These are phyloP conservation scores for Silene uniflora DNA, from an alignment of 148 eudicot genomes.

Conservation along the genomic window DNA sequence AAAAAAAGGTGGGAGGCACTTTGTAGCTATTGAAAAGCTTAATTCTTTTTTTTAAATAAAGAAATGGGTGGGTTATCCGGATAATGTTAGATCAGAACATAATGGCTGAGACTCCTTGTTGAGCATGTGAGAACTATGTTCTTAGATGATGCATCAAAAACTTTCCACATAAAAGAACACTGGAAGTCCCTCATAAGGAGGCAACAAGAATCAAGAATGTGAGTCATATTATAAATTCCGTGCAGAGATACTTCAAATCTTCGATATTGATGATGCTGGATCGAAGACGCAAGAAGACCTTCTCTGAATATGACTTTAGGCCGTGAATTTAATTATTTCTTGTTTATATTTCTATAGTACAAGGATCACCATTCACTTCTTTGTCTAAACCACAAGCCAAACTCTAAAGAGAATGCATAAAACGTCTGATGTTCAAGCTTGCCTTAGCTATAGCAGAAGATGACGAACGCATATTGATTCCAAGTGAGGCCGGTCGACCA, in stretches of 20 bases:
- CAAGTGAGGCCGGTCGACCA: constrained; percentile 53
- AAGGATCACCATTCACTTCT: constrained; percentile 36
- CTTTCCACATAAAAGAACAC: constrained; percentile 20
- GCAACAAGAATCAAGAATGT: constrained; percentile 20
- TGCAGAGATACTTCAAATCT: constrained; percentile 14
- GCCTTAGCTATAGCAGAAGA: constrained; percentile 85
- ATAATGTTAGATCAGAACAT: constrained; percentile 24
- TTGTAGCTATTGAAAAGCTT: constrained; percentile 16
- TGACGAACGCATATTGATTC: constrained; percentile 67
- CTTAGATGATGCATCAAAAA: constrained; percentile 32
- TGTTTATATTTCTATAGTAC: constrained; percentile 21
- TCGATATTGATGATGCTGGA: constrained; percentile 22
- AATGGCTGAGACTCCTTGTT: constrained; percentile 36
- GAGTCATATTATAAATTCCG: constrained; percentile 24
- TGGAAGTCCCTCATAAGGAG: constrained; percentile 30
- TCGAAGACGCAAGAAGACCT: constrained; percentile 32
- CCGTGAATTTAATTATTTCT: constrained; percentile 27
- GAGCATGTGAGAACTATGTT: constrained; percentile 17
- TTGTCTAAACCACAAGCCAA: constrained; percentile 37
- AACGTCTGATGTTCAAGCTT: constrained; percentile 73
- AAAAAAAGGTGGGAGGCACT: constrained; percentile 31
- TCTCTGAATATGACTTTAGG: constrained; percentile 35
- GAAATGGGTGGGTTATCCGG: constrained; percentile 12
- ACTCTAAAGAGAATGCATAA: constrained; percentile 50
- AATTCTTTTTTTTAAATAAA: constrained; percentile 26